Evolutionary conservation across 331 rosid genomes (phyloP).

Genomic region (Quercus tomentella): DNA sequence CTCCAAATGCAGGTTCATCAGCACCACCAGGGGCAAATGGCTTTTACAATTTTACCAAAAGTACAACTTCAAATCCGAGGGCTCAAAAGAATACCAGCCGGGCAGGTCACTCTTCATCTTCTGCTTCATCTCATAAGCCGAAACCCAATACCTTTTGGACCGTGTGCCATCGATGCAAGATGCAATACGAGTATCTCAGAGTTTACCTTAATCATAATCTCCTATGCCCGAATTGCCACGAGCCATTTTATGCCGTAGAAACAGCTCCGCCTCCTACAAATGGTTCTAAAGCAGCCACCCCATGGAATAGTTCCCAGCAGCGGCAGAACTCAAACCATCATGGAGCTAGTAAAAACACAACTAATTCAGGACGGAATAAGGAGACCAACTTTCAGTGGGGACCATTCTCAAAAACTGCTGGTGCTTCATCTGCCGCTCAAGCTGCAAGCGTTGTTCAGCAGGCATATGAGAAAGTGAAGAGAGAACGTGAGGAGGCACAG

Average conservation of each 20-base stretch:
- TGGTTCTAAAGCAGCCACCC: constrained; percentile 20
- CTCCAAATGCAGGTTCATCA: constrained; percentile 9
- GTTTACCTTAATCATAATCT: constrained; percentile 41
- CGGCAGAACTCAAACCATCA: constrained; percentile 19
- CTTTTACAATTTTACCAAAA: constrained; percentile 24
- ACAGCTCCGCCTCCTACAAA: constrained; percentile 33
- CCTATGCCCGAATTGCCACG: constrained; percentile 41
- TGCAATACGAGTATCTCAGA: constrained; percentile 43
- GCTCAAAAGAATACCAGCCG: constrained; percentile 21
- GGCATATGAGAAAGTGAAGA: constrained; percentile 41
- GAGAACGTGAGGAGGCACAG: constrained; percentile 36
- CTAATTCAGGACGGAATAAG: constrained; percentile 4
- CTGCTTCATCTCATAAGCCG: constrained; percentile 21
- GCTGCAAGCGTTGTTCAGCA: constrained; percentile 37
- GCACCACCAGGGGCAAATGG: constrained; percentile 26
- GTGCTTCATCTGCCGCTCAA: constrained; percentile 30
- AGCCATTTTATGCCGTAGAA: constrained; percentile 32
- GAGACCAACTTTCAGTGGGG: constrained; percentile 33
- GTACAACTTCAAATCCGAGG: constrained; percentile 8
- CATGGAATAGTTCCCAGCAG: constrained; percentile 27
- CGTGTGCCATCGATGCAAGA: constrained; percentile 35
- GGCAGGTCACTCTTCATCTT: constrained; percentile 13
- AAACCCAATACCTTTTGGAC: constrained; percentile 38
- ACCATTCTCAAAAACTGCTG: constrained; percentile 21
- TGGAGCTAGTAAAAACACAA: constrained; percentile 1